phyloP scores from a whole-genome alignment of 176 grass and related monocot genomes.

The Elaeis guineensis region DNA sequence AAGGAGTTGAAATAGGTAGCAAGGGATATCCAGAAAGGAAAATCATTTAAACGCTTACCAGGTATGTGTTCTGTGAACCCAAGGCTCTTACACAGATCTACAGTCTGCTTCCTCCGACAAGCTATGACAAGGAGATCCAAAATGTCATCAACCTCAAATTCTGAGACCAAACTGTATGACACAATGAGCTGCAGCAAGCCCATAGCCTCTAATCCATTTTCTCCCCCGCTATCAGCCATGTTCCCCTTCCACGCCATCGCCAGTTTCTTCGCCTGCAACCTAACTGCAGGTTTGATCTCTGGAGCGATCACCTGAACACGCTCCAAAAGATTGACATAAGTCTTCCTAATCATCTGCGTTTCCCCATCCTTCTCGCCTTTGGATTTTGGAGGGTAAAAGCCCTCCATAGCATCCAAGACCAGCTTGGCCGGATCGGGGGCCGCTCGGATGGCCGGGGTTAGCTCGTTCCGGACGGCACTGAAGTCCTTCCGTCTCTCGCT shows the following conservation, averaged over 20 bases:
- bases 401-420: conserved; percentile 22
- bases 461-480: background rate
- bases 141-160: conserved; percentile 12
- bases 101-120: conserved; percentile 9
- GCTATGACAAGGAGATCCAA: conserved; percentile 9
- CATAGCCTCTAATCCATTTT: conserved; percentile 1
- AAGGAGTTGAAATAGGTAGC: too few relatives aligned
- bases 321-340: conserved; percentile 22
- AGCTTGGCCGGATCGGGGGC: conserved; percentile 35
- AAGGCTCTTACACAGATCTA: conserved; percentile 11
- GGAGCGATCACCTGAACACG: conserved; percentile 8
- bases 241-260: conserved; percentile 9
- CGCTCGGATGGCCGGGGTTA: background rate
- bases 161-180: conserved; percentile 4
- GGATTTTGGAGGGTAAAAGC: background rate
- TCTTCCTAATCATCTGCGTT: background rate
- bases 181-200: conserved; percentile 4
- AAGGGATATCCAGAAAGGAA: too few relatives aligned
- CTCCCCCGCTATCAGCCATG: background rate
- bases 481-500: background rate
- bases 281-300: conserved; percentile 4
- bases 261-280: conserved; percentile 3
- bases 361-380: conserved; percentile 13
- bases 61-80: conserved; percentile 1
- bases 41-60: conserved; percentile 1